A percentile compares a stretch with the other conserved stretches of the same genome.
phyloP scores from a whole-genome alignment of 2,329 filamentous ascomycete genomes.

The Claviceps capensis region DNA sequence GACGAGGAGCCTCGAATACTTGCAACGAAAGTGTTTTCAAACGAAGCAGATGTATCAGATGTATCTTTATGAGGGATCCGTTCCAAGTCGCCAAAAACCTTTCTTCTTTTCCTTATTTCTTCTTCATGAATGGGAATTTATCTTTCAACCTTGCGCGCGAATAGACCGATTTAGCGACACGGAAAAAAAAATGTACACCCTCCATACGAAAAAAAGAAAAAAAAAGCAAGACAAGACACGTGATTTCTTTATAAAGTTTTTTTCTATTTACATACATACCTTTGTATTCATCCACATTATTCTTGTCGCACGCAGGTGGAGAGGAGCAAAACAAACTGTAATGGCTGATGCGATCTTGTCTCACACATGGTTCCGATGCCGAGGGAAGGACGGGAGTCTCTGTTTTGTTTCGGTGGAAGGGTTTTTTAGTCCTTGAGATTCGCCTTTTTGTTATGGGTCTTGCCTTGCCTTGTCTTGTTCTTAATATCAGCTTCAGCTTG shows the following conservation, averaged over 20 bases:
- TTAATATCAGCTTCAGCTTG: background rate
- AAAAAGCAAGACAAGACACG: conserved; percentile 2
- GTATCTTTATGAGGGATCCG: background rate
- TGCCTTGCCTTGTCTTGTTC: background rate
- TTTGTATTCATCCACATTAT: background rate
- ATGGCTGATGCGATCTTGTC: background rate
- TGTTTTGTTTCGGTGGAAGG: background rate
- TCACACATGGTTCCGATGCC: background rate
- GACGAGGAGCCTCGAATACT: conserved; percentile 1
- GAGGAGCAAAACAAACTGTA: background rate
- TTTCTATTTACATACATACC: background rate
- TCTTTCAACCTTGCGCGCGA: conserved; percentile 1
- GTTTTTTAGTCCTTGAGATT: background rate
- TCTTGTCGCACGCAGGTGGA: background rate
- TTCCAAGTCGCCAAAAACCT: background rate
- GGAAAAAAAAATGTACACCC: background rate
- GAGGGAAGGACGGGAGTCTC: background rate
- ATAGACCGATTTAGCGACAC: conserved; percentile 4
- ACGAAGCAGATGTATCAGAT: background rate
- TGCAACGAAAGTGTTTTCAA: background rate
- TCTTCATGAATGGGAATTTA: conserved; percentile 1
- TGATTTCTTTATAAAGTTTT: background rate
- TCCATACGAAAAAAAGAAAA: background rate
- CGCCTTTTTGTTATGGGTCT: background rate
- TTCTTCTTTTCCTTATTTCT: background rate